A percentile compares a stretch with the other conserved stretches of the same genome.
Conservation (phyloP, 1,284 basidiomycete genomes). For the Afroboletus lepidellus region DNA sequence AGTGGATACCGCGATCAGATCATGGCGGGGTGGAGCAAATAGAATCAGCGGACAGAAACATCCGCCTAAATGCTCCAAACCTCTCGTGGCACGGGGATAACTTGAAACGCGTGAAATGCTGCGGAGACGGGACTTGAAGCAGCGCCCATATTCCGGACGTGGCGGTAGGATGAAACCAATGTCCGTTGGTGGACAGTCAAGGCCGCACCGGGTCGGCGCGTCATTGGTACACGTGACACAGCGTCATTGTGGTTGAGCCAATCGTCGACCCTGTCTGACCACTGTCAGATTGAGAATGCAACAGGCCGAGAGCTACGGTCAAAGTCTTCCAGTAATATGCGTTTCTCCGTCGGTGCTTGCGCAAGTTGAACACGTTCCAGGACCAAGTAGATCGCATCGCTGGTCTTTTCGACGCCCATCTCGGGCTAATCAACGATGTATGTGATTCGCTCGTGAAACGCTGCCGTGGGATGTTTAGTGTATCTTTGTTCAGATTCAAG, state of each 20-base stretch:
- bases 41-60: neutral
- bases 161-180: neutral
- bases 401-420: conserved; percentile 56
- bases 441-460: conserved; percentile 9
- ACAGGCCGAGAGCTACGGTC: conserved; percentile 42
- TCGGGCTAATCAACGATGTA: conserved; percentile 64
- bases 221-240: conserved; percentile 9
- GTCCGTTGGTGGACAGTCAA: neutral
- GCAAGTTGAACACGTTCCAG: conserved; percentile 33
- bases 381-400: conserved; percentile 59
- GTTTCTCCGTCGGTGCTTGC: neutral
- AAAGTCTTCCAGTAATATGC: conserved; percentile 46
- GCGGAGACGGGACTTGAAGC: conserved; percentile 1
- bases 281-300: conserved; percentile 19
- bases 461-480: conserved; percentile 5
- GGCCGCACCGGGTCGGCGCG: neutral
- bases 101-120: neutral
- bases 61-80: neutral
- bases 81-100: neutral
- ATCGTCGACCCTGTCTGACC: too few relatives aligned
- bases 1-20: neutral
- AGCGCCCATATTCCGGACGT: conserved; percentile 2
- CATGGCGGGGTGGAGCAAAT: neutral
- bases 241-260: neutral
- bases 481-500: conserved; percentile 52